These are phyloP conservation scores for Prunus salicina DNA, from an alignment of 306 rosid species.

Conservation along the genomic window DNA sequence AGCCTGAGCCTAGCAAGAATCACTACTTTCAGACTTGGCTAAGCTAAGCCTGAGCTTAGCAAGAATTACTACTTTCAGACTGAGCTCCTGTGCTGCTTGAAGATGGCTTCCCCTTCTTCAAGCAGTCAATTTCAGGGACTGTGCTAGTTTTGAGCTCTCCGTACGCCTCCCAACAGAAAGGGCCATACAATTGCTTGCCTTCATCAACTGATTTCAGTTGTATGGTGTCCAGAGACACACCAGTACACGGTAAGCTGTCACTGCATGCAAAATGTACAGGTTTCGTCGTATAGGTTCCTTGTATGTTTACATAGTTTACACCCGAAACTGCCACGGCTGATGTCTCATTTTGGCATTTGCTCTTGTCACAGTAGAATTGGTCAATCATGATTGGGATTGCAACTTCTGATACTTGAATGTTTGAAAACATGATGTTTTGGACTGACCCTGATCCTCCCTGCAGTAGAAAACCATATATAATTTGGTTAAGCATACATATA, in stretches of 20 bases:
- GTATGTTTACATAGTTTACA: constrained; percentile 44
- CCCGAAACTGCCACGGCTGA: constrained; percentile 77
- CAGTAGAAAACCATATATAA: not conserved
- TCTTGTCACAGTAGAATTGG: constrained; percentile 70
- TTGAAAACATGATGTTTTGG: constrained; percentile 60
- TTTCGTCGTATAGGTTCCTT: constrained; percentile 58
- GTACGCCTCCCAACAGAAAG: constrained; percentile 80
- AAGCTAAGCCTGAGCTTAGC: constrained; percentile 27
- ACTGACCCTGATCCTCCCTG: constrained; percentile 91
- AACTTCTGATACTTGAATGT: constrained; percentile 69
- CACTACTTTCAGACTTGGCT: constrained; percentile 14
- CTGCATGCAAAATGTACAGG: constrained; percentile 80
- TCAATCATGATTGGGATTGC: constrained; percentile 62
- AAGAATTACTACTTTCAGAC: constrained; percentile 35
- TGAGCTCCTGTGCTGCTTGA: constrained; percentile 4
- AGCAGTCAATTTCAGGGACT: constrained; percentile 51
- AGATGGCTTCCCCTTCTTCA: constrained; percentile 44
- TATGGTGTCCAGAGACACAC: constrained; percentile 61
- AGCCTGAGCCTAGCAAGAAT: constrained; percentile 40
- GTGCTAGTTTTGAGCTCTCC: constrained; percentile 63
- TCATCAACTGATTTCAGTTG: constrained; percentile 34
- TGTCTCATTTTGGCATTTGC: constrained; percentile 48
- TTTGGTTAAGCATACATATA: not conserved
- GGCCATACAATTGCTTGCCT: constrained; percentile 19
- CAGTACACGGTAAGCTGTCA: constrained; percentile 62